A percentile compares a stretch with the other conserved stretches of the same genome.
phyloP scores from a whole-genome alignment of 2,329 filamentous ascomycete species.

The Xylariaceae sp. region DNA sequence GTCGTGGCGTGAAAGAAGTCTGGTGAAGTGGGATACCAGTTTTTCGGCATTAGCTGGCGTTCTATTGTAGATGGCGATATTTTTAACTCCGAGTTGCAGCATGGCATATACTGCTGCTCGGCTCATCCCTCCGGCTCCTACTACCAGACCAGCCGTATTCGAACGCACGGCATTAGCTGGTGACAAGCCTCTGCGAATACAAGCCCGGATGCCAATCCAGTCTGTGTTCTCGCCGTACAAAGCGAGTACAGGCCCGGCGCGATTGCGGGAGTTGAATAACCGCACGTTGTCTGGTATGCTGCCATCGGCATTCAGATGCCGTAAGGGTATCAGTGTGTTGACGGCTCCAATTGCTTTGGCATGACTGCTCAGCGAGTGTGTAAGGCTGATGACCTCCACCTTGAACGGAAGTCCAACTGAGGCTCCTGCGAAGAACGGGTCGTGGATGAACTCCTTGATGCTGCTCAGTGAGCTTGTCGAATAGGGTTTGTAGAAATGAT shows the following conservation, averaged over 20 bases:
- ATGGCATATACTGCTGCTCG: conserved; percentile 74
- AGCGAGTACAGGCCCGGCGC: conserved; percentile 61
- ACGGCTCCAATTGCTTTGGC: conserved; percentile 72
- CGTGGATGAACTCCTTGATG: conserved; percentile 59
- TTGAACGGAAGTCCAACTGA: conserved; percentile 73
- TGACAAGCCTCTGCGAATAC: conserved; percentile 66
- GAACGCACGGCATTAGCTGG: conserved; percentile 63
- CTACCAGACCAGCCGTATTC: conserved; percentile 51
- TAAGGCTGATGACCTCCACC: conserved; percentile 64
- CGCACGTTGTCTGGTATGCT: conserved; percentile 52
- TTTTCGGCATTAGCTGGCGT: conserved; percentile 63
- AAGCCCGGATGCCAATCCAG: conserved; percentile 74
- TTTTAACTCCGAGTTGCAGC: conserved; percentile 70
- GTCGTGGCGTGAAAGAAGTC: conserved; percentile 41
- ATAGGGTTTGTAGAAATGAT: conserved; percentile 61
- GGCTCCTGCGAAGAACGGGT: conserved; percentile 66
- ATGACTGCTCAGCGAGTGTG: conserved; percentile 66
- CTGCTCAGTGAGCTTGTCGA: conserved; percentile 59
- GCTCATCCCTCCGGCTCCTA: conserved; percentile 72
- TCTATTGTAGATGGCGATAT: conserved; percentile 71
- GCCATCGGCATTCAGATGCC: conserved; percentile 53
- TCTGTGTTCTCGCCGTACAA: conserved; percentile 78
- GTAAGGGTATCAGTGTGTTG: conserved; percentile 71
- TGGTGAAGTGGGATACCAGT: conserved; percentile 66
- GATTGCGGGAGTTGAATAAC: conserved; percentile 51